These are phyloP conservation scores for Drosera capensis DNA, from an alignment of 148 eudicot genomes.

Conservation along the genomic window DNA sequence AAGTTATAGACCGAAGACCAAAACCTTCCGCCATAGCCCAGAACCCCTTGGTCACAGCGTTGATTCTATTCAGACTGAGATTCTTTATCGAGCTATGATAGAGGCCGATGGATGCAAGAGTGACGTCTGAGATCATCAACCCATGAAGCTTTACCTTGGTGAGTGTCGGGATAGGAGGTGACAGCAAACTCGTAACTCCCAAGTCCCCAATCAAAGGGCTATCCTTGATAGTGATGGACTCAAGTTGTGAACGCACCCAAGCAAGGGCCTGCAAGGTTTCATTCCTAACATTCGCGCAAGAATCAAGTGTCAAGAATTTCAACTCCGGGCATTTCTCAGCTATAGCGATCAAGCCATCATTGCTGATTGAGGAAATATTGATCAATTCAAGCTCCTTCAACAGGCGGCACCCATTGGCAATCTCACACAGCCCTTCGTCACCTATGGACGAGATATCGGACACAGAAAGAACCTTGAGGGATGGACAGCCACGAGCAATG, in stretches of 20 bases:
- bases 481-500: constrained; percentile 71
- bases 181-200: constrained; percentile 52
- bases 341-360: constrained; percentile 58
- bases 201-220: constrained; percentile 74
- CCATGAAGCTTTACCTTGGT: constrained; percentile 54
- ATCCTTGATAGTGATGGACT: constrained; percentile 46
- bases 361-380: constrained; percentile 49
- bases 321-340: constrained; percentile 62
- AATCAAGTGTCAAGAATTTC: constrained; percentile 56
- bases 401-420: constrained; percentile 58
- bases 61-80: constrained; percentile 43
- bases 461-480: constrained; percentile 50
- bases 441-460: constrained; percentile 53
- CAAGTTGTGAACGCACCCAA: constrained; percentile 45
- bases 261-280: constrained; percentile 53
- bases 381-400: constrained; percentile 71
- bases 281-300: constrained; percentile 55
- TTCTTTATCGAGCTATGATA: constrained; percentile 55
- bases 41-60: constrained; percentile 65
- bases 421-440: constrained; percentile 59
- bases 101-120: constrained; percentile 77
- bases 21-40: constrained; percentile 77
- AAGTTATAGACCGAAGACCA: constrained; percentile 38
- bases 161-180: constrained; percentile 28
- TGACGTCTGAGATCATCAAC: constrained; percentile 54